Conservation (phyloP, 164 flowering plant genomes). For the Umbellularia californica region DNA sequence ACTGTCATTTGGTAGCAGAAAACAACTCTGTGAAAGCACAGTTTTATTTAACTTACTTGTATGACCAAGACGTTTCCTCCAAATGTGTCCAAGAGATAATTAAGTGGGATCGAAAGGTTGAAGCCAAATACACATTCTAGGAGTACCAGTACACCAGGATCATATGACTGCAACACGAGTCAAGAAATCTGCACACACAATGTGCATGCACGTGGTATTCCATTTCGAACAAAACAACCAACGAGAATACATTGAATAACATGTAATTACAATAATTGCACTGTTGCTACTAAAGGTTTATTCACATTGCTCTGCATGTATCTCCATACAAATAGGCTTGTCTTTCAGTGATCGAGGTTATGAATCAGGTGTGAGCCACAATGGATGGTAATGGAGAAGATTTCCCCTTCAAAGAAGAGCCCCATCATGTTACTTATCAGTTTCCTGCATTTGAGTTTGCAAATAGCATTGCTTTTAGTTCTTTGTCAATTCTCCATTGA, state of each 20-base stretch:
- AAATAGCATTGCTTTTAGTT: not conserved
- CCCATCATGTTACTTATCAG: not conserved
- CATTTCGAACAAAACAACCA: not conserved
- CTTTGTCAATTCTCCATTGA: not conserved
- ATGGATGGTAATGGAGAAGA: not conserved
- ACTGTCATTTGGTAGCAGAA: not conserved
- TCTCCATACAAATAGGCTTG: not conserved
- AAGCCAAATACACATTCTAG: constrained; percentile 75
- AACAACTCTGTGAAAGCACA: not conserved
- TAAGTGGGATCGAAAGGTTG: constrained; percentile 68
- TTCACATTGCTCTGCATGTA: not conserved
- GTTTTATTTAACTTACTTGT: constrained; percentile 44
- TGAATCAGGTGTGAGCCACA: not conserved
- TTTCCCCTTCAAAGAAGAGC: not conserved
- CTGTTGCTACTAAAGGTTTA: too few relatives aligned
- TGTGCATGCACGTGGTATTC: not conserved
- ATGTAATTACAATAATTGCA: not conserved
- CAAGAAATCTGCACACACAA: constrained; percentile 24
- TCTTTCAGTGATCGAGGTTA: not conserved
- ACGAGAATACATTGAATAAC: not conserved
- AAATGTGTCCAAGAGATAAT: constrained; percentile 61
- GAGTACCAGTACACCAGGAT: constrained; percentile 66
- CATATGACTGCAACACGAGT: constrained; percentile 51
- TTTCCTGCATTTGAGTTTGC: not conserved
- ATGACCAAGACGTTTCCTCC: constrained; percentile 53